phyloP scores from a whole-genome alignment of 1,139 yeast species.

The Debaryomyces psychrophilus region DNA sequence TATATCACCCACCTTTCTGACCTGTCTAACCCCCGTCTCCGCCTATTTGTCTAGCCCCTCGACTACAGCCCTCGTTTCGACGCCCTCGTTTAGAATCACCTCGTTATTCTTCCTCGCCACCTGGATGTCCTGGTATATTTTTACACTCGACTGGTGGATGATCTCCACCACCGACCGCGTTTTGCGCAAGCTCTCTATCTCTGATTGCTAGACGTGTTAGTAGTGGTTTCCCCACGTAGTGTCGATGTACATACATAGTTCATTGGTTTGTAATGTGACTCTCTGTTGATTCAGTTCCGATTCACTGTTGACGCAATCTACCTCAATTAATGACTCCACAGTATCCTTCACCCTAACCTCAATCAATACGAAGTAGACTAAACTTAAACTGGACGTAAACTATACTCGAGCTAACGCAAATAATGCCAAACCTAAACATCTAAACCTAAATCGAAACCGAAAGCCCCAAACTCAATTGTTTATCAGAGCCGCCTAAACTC shows the following conservation, averaged over 20 bases:
- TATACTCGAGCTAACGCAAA: too few relatives aligned
- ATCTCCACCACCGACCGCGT: conserved; percentile 35
- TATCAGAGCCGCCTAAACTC: neutral
- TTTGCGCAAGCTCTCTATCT: conserved; percentile 28
- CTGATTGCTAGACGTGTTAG: conserved; percentile 14
- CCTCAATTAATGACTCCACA: too few relatives aligned
- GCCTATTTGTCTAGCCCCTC: neutral
- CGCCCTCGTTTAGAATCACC: conserved; percentile 3
- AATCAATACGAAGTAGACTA: too few relatives aligned
- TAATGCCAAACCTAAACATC: too few relatives aligned
- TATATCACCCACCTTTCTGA: too few relatives aligned
- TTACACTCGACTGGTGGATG: conserved; percentile 31
- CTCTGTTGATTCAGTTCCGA: neutral
- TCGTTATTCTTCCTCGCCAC: conserved; percentile 17
- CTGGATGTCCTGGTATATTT: conserved; percentile 29
- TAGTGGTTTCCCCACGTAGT: neutral
- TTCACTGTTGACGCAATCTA: too few relatives aligned
- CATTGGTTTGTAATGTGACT: neutral
- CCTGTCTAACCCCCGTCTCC: neutral
- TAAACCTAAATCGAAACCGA: too few relatives aligned
- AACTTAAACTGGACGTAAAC: too few relatives aligned
- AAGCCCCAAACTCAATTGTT: too few relatives aligned
- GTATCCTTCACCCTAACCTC: too few relatives aligned
- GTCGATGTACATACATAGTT: conserved; percentile 9
- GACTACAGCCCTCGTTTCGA: conserved; percentile 3